Evolutionary conservation across 179 eudicot genomes (phyloP).

Genomic region (Amaranthus tricolor): DNA sequence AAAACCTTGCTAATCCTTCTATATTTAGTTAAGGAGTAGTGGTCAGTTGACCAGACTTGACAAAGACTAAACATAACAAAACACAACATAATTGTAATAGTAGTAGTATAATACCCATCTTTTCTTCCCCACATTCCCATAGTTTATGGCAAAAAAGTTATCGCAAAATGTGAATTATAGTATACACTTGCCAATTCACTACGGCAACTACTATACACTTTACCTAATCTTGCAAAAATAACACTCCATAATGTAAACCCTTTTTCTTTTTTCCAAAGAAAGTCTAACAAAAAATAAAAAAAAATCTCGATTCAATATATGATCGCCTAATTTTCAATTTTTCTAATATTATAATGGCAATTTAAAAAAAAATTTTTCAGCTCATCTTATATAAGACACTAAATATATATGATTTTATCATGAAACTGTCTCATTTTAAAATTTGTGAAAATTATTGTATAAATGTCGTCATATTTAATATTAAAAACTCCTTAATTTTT

Average conservation of each 20-base stretch:
- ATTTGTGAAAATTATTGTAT: too few relatives aligned
- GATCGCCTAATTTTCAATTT: too few relatives aligned
- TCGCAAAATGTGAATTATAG: constrained; percentile 12
- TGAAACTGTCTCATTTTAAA: too few relatives aligned
- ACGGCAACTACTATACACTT: constrained; percentile 25
- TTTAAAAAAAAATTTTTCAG: too few relatives aligned
- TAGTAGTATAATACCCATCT: neutral
- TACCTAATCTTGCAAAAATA: constrained; percentile 35
- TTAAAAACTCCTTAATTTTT: too few relatives aligned
- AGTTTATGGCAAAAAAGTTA: constrained; percentile 8
- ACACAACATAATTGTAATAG: neutral
- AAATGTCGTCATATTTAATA: too few relatives aligned
- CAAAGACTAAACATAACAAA: constrained; percentile 25
- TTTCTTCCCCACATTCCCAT: constrained; percentile 1
- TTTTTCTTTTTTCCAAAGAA: too few relatives aligned
- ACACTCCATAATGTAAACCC: constrained; percentile 6
- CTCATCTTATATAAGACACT: too few relatives aligned
- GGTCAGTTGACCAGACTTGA: constrained; percentile 36
- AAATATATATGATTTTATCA: too few relatives aligned
- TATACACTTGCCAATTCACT: constrained; percentile 23
- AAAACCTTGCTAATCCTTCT: neutral
- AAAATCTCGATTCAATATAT: neutral
- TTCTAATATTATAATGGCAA: too few relatives aligned
- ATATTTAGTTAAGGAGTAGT: constrained; percentile 30
- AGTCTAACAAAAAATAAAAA: neutral